Conservation (phyloP, 2,329 filamentous ascomycete species). For the Cordyceps farinosa region DNA sequence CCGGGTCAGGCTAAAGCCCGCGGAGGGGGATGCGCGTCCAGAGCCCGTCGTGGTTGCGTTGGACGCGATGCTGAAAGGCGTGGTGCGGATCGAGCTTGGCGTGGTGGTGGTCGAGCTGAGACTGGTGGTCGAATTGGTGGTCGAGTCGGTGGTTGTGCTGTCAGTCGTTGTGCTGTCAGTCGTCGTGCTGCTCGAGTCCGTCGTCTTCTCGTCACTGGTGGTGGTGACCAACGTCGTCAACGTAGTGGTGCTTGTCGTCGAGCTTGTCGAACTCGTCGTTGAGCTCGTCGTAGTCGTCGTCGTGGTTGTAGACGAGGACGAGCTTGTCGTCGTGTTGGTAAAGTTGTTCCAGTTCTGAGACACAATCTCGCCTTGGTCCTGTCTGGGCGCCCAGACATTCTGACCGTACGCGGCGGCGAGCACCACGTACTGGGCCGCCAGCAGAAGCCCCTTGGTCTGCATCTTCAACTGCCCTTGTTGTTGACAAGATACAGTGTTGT, state of each 20-base stretch:
- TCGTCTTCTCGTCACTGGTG: background rate
- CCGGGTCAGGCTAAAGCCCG: background rate
- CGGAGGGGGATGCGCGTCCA: too few species aligned
- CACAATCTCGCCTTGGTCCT: slow-evolving; percentile 7
- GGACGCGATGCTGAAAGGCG: background rate
- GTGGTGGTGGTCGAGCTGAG: background rate
- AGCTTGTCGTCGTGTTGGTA: slow-evolving; percentile 14
- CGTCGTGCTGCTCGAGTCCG: slow-evolving; percentile 1
- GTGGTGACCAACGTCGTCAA: slow-evolving; percentile 1
- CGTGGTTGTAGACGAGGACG: background rate
- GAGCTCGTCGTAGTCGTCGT: background rate
- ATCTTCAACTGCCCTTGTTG: slow-evolving; percentile 7
- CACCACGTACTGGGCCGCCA: slow-evolving; percentile 10
- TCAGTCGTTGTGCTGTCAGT: background rate
- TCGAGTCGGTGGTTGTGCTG: background rate
- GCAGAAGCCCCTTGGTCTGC: slow-evolving; percentile 12
- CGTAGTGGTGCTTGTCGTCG: background rate
- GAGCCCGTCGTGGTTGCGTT: background rate
- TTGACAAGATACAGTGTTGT: background rate
- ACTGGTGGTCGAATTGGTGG: background rate
- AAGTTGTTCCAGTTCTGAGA: background rate
- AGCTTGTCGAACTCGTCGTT: background rate
- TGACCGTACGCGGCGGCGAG: slow-evolving; percentile 5
- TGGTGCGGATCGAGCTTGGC: background rate
- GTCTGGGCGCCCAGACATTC: slow-evolving; percentile 2